Conservation (phyloP, 2,329 filamentous ascomycete species). For the Colletotrichum spinosum region DNA sequence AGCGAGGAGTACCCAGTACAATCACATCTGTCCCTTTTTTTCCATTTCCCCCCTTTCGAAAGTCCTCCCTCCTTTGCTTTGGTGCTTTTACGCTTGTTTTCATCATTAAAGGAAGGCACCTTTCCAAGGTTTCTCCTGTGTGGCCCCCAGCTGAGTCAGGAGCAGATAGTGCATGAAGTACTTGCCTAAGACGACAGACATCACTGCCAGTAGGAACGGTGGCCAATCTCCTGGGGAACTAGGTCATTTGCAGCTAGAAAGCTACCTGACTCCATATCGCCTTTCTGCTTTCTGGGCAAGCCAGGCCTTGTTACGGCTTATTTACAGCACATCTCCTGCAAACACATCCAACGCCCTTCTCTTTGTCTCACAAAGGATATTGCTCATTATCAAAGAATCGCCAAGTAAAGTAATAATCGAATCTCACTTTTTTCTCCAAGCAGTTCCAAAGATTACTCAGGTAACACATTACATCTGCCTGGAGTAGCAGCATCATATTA, state of each 20-base stretch:
- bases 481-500: too few relatives aligned
- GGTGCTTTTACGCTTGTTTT: too few relatives aligned
- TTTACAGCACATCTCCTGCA: too few relatives aligned
- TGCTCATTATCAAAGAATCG: too few relatives aligned
- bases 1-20: constrained; percentile 16
- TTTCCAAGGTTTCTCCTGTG: neutral
- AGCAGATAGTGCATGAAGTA: constrained; percentile 14
- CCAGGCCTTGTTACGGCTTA: too few relatives aligned
- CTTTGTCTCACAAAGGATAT: too few relatives aligned
- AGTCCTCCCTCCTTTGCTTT: too few relatives aligned
- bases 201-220: too few relatives aligned
- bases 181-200: neutral
- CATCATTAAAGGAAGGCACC: neutral
- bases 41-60: neutral
- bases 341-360: neutral
- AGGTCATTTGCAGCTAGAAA: constrained; percentile 26
- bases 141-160: constrained; percentile 20
- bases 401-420: too few relatives aligned
- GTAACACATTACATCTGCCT: too few relatives aligned
- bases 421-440: too few relatives aligned
- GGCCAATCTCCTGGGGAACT: constrained; percentile 14
- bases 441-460: too few relatives aligned
- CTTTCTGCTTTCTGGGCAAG: neutral
- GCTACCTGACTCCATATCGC: constrained; percentile 10
- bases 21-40: neutral